These are phyloP conservation scores for Tubosaeta sp. DNA, from an alignment of 768 basidiomycete species.

Conservation along the genomic window DNA sequence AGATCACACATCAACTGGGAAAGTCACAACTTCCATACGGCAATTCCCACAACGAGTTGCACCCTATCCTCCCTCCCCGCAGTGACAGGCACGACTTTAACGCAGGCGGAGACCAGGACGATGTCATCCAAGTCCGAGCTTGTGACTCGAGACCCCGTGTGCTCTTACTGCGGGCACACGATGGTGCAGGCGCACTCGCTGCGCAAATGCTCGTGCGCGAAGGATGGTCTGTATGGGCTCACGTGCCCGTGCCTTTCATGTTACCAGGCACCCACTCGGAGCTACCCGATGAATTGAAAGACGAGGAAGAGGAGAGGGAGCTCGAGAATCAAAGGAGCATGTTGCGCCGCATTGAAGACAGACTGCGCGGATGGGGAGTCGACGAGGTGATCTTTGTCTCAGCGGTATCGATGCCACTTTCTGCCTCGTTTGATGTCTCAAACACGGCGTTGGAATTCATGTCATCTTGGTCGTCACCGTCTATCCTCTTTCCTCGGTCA, in stretches of 20 bases:
- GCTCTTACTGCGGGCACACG: conserved; percentile 73
- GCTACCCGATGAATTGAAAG: conserved; percentile 30
- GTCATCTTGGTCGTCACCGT: conserved; percentile 23
- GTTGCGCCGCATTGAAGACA: conserved; percentile 47
- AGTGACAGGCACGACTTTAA: conserved; percentile 23
- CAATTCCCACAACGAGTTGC: conserved; percentile 24
- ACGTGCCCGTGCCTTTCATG: conserved; percentile 43
- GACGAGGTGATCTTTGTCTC: conserved; percentile 70
- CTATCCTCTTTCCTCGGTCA: conserved; percentile 22
- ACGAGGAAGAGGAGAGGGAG: conserved; percentile 31
- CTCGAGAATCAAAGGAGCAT: conserved; percentile 38
- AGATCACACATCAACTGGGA: conserved; percentile 25
- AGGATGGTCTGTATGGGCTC: conserved; percentile 75
- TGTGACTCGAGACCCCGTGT: conserved; percentile 32
- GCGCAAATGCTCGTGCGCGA: conserved; percentile 68
- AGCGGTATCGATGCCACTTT: conserved; percentile 17
- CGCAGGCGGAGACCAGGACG: conserved; percentile 24
- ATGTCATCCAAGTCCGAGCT: conserved; percentile 1
- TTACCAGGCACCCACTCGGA: conserved; percentile 32
- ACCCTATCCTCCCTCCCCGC: conserved; percentile 24
- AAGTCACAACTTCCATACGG: conserved; percentile 22
- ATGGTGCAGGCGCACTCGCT: conserved; percentile 71
- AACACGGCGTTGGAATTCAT: conserved; percentile 15
- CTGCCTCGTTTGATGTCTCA: conserved; percentile 22
- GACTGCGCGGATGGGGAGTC: conserved; percentile 65